A percentile compares a stretch with the other conserved stretches of the same genome.
Evolutionary conservation across 139 green algal species (phyloP).

Genomic region (Picochlorum sp.): DNA sequence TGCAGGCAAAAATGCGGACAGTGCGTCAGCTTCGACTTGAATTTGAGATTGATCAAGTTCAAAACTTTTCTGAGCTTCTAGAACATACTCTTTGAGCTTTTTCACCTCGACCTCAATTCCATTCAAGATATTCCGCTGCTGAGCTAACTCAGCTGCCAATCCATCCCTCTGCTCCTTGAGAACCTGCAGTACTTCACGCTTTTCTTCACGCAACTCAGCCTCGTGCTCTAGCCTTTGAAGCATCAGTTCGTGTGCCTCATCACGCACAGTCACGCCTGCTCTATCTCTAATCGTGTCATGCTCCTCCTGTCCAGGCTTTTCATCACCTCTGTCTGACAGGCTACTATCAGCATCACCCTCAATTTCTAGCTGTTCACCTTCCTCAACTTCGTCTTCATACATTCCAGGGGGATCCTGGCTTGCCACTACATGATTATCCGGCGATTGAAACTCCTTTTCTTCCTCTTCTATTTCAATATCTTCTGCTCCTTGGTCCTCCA

Average conservation of each 20-base stretch:
- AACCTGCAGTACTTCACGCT: slow-evolving; percentile 13
- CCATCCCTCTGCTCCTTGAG: slow-evolving; percentile 14
- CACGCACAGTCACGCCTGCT: too few species aligned
- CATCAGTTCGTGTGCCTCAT: slow-evolving; percentile 19
- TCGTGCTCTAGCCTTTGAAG: slow-evolving; percentile 20
- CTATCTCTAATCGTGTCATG: not conserved
- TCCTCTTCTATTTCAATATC: not conserved
- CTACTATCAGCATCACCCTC: too few species aligned
- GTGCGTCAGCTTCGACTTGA: too few species aligned
- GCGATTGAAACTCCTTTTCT: not conserved
- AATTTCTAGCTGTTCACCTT: not conserved
- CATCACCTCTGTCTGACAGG: too few species aligned
- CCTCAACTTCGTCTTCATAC: not conserved
- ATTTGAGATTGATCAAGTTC: too few species aligned
- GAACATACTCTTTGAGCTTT: slow-evolving; percentile 10
- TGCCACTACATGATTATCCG: too few species aligned
- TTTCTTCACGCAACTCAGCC: slow-evolving; percentile 9
- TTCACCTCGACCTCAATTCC: slow-evolving; percentile 10
- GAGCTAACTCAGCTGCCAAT: slow-evolving; percentile 19
- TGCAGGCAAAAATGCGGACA: too few species aligned
- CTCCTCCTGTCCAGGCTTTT: too few species aligned
- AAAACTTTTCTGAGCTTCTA: slow-evolving; percentile 5
- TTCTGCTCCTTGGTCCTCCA: not conserved
- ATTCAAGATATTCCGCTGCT: slow-evolving; percentile 13
- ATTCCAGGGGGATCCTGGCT: not conserved